phyloP scores from a whole-genome alignment of 1,284 basidiomycete species.

The Ganoderma leucocontextum region DNA sequence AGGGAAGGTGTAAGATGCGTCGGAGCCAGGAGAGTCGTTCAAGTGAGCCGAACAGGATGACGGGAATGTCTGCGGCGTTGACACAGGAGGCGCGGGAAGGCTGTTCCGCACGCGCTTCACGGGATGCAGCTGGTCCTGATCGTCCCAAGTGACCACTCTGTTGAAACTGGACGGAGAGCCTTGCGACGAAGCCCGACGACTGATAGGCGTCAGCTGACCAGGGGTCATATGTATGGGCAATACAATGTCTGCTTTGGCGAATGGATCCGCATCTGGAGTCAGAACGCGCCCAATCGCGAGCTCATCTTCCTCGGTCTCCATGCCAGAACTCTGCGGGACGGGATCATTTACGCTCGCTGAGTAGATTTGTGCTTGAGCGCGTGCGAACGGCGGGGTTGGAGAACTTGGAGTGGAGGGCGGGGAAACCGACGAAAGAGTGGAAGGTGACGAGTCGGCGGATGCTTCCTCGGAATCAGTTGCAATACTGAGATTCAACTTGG shows the following conservation, averaged over 20 bases:
- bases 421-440: constrained; percentile 33
- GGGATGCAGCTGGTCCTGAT: constrained; percentile 10
- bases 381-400: constrained; percentile 30
- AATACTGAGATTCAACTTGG: constrained; percentile 40
- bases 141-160: constrained; percentile 23
- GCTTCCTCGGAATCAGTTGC: constrained; percentile 26
- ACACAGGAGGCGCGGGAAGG: constrained; percentile 31
- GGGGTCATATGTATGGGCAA: constrained; percentile 28
- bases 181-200: constrained; percentile 23
- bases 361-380: constrained; percentile 28
- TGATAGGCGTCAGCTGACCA: constrained; percentile 26
- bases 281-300: constrained; percentile 41
- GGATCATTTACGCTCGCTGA: constrained; percentile 20
- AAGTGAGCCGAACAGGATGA: constrained; percentile 34
- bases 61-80: constrained; percentile 33
- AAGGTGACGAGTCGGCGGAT: constrained; percentile 36
- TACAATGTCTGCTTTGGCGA: constrained; percentile 40
- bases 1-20: constrained; percentile 9
- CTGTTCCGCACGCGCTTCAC: constrained; percentile 26
- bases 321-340: constrained; percentile 4
- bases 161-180: constrained; percentile 12
- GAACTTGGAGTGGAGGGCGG: constrained; percentile 34
- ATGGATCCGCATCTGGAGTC: constrained; percentile 44
- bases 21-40: background rate
- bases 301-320: constrained; percentile 32